Evolutionary conservation across 495 filamentous ascomycete genomes (phyloP).

Genomic region (Penicillium pulvis): DNA sequence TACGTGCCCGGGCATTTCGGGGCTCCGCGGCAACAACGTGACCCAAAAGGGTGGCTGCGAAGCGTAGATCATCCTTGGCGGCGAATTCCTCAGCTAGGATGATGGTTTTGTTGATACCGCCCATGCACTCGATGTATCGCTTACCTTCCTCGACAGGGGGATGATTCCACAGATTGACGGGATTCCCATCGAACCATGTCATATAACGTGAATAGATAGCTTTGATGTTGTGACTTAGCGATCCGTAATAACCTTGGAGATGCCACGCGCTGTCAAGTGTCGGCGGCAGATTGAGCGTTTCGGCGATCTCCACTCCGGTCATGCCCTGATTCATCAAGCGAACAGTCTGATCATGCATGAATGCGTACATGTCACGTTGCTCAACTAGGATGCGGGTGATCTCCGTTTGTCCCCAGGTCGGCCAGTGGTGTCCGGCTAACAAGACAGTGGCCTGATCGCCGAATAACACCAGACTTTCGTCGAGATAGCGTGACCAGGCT

Average conservation of each 20-base stretch:
- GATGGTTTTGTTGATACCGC: conserved; percentile 21
- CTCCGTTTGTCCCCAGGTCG: conserved; percentile 28
- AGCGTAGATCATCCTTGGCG: background rate
- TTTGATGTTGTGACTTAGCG: conserved; percentile 40
- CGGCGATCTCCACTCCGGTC: conserved; percentile 35
- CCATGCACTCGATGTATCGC: conserved; percentile 31
- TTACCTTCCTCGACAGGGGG: conserved; percentile 25
- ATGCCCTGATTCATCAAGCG: conserved; percentile 29
- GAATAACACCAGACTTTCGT: conserved; percentile 20
- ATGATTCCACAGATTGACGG: conserved; percentile 37
- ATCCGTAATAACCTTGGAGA: conserved; percentile 38
- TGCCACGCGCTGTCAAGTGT: conserved; percentile 26
- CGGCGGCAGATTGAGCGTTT: conserved; percentile 26
- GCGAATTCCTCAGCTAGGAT: background rate
- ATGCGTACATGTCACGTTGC: conserved; percentile 40
- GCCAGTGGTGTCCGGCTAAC: conserved; percentile 31
- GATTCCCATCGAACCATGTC: conserved; percentile 42
- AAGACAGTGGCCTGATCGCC: conserved; percentile 17
- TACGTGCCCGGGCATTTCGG: background rate
- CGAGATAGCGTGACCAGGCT: conserved; percentile 23
- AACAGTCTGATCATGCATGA: conserved; percentile 38
- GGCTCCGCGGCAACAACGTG: conserved; percentile 2
- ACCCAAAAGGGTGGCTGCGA: background rate
- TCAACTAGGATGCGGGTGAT: conserved; percentile 20
- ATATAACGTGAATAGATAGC: conserved; percentile 41